Evolutionary conservation across 768 basidiomycete species (phyloP).

Genomic region (Cyclocybe cylindracea): DNA sequence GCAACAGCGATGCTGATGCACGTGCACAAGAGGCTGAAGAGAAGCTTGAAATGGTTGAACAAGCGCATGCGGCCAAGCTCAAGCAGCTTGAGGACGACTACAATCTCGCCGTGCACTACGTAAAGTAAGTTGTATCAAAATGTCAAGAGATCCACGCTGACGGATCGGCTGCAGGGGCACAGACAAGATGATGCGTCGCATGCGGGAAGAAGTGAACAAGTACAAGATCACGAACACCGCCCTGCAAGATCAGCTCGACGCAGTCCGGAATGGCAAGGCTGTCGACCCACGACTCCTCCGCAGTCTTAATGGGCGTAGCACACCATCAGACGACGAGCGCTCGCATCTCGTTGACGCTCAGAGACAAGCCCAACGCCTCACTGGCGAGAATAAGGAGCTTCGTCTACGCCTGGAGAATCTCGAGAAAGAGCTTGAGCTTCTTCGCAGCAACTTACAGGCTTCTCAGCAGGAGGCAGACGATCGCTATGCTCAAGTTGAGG

Average conservation of each 20-base stretch:
- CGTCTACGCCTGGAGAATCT: slow-evolving; percentile 70
- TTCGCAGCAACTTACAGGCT: slow-evolving; percentile 68
- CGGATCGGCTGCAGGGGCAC: slow-evolving; percentile 65
- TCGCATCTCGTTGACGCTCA: slow-evolving; percentile 77
- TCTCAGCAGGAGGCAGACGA: slow-evolving; percentile 83
- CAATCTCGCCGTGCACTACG: slow-evolving; percentile 94
- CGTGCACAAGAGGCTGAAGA: slow-evolving; percentile 69
- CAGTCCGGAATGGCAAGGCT: slow-evolving; percentile 59
- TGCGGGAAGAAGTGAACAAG: slow-evolving; percentile 93
- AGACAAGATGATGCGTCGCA: slow-evolving; percentile 95
- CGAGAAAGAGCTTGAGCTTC: slow-evolving; percentile 71
- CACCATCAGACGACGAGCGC: slow-evolving; percentile 81
- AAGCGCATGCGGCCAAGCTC: slow-evolving; percentile 75
- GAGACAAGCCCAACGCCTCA: slow-evolving; percentile 70
- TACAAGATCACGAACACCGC: slow-evolving; percentile 81
- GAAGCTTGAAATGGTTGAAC: slow-evolving; percentile 78
- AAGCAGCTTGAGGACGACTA: slow-evolving; percentile 95
- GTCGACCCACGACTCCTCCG: slow-evolving; percentile 42
- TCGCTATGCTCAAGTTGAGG: slow-evolving; percentile 71
- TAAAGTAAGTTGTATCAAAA: slow-evolving; percentile 65
- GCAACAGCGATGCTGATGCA: slow-evolving; percentile 29
- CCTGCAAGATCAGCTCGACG: slow-evolving; percentile 85
- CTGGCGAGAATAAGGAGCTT: slow-evolving; percentile 75
- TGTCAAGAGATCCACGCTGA: slow-evolving; percentile 12
- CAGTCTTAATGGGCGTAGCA: slow-evolving; percentile 71